Percentiles rank a stretch among this genome's conserved stretches.
Evolutionary conservation across 352 stramenopile species (phyloP).

Genomic region (Blastocystis sp.): DNA sequence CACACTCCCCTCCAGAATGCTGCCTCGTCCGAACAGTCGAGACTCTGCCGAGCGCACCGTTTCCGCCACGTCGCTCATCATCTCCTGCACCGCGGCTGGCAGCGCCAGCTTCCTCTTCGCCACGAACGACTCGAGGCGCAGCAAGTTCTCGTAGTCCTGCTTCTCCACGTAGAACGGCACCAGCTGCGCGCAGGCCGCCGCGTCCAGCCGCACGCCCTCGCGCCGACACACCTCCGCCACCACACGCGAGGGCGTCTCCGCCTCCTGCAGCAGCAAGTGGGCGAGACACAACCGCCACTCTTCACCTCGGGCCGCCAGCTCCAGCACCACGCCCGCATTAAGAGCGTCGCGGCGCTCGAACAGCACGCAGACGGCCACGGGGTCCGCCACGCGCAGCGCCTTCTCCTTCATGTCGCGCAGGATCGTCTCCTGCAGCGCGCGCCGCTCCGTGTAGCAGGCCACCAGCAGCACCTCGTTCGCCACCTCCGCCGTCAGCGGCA

Average conservation of each 20-base stretch:
- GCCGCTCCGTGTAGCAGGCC: not conserved
- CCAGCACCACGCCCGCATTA: not conserved
- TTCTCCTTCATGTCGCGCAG: not conserved
- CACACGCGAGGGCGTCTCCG: not conserved
- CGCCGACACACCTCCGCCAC: not conserved
- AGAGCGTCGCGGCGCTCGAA: not conserved
- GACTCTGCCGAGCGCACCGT: not conserved
- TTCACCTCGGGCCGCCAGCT: not conserved
- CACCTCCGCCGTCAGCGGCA: not conserved
- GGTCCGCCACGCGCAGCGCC: not conserved
- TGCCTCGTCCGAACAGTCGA: not conserved
- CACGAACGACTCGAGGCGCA: not conserved
- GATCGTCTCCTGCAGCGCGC: not conserved
- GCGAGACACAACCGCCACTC: constrained; percentile 2
- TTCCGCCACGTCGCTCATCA: not conserved
- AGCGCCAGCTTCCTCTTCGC: not conserved
- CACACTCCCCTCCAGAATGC: constrained; percentile 9
- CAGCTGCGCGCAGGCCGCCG: not conserved
- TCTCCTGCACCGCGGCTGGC: too few relatives aligned
- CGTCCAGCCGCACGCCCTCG: not conserved
- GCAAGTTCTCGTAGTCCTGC: constrained; percentile 1
- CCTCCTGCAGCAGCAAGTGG: not conserved
- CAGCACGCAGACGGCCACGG: not conserved
- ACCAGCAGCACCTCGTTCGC: constrained; percentile 36
- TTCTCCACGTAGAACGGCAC: constrained; percentile 6